Evolutionary conservation across 371 early-diverging fungal genomes (phyloP).

Genomic region (Mucor mucedo): DNA sequence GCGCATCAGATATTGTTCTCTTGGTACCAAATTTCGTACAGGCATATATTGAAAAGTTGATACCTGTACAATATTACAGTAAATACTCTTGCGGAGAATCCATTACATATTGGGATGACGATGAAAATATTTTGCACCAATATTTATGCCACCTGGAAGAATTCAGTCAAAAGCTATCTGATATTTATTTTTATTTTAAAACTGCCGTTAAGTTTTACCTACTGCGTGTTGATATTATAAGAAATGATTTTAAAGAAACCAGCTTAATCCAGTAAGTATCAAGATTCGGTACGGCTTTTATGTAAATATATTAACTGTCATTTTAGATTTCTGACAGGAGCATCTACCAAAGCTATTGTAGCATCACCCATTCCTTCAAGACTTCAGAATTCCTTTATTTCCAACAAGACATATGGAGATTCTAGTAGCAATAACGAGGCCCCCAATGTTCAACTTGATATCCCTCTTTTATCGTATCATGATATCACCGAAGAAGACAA

Average conservation of each 20-base stretch:
- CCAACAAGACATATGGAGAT: background rate
- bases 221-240: slow-evolving; percentile 30
- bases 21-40: slow-evolving; percentile 13
- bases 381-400: background rate
- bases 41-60: slow-evolving; percentile 29
- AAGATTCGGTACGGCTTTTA: background rate
- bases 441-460: background rate
- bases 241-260: slow-evolving; percentile 26
- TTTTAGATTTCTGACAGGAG: background rate
- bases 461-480: slow-evolving; percentile 12
- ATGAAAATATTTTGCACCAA: slow-evolving; percentile 9
- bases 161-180: slow-evolving; percentile 30
- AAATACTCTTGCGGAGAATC: background rate
- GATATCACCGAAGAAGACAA: background rate
- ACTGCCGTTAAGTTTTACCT: slow-evolving; percentile 23
- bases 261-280: slow-evolving; percentile 30
- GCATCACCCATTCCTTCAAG: slow-evolving; percentile 12
- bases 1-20: slow-evolving; percentile 21
- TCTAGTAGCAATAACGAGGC: background rate
- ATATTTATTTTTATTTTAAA: slow-evolving; percentile 26
- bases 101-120: slow-evolving; percentile 37
- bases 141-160: slow-evolving; percentile 25
- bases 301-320: background rate
- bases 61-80: slow-evolving; percentile 20
- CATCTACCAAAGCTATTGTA: background rate